Conservation (phyloP, 2,329 filamentous ascomycete genomes). For the Scolecobasidium constrictum region DNA sequence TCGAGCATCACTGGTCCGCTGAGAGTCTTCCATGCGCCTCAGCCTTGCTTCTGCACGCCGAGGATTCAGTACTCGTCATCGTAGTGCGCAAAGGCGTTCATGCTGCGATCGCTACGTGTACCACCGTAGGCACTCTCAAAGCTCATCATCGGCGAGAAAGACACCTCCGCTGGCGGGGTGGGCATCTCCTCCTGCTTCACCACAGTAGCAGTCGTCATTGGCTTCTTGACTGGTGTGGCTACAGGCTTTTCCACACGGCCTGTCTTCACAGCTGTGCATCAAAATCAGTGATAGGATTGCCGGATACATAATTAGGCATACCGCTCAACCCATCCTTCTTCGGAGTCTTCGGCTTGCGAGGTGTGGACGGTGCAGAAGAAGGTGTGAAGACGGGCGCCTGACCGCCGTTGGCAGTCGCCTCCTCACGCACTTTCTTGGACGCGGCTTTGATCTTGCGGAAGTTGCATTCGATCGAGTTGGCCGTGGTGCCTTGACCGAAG, state of each 20-base stretch:
- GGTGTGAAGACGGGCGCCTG: conserved; percentile 10
- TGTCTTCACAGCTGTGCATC: neutral
- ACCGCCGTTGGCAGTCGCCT: conserved; percentile 13
- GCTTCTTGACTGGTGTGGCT: neutral
- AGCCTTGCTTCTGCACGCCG: too few relatives aligned
- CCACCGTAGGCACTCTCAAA: neutral
- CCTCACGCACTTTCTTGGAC: conserved; percentile 24
- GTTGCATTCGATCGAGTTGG: conserved; percentile 36
- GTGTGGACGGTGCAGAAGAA: conserved; percentile 10
- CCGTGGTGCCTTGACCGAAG: conserved; percentile 36
- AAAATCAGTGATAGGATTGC: too few relatives aligned
- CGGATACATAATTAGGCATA: too few relatives aligned
- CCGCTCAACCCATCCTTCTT: too few relatives aligned
- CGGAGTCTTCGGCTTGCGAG: conserved; percentile 13
- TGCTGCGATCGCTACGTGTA: too few relatives aligned
- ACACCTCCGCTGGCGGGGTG: neutral
- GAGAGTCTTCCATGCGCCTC: too few relatives aligned
- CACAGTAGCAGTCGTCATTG: neutral
- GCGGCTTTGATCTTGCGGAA: conserved; percentile 34
- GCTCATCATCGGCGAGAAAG: neutral
- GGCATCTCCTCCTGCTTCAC: neutral
- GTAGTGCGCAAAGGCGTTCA: too few relatives aligned
- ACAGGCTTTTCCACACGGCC: neutral
- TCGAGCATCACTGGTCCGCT: too few relatives aligned
- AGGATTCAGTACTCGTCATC: too few relatives aligned